Percentiles rank a stretch among this genome's conserved stretches.
Evolutionary conservation across 305 asterid genomes (phyloP).

Genomic region (Fraxinus greggii): DNA sequence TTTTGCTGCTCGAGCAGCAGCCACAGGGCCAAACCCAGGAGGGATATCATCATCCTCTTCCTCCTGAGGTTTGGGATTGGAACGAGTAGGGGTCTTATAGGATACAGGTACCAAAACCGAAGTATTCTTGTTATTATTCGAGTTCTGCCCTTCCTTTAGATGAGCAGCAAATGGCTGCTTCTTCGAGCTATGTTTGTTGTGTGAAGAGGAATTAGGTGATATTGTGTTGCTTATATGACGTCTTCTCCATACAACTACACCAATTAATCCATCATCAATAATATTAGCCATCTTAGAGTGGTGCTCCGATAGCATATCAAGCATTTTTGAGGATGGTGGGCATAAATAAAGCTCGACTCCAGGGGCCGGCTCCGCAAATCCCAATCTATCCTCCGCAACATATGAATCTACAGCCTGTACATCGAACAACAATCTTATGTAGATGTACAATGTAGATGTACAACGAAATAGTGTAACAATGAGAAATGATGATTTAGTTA

Average conservation of each 20-base stretch:
- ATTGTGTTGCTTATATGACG: constrained; percentile 62
- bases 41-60: constrained; percentile 82
- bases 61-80: constrained; percentile 22
- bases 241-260: constrained; percentile 96
- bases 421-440: not conserved
- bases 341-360: constrained; percentile 89
- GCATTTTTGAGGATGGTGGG: constrained; percentile 53
- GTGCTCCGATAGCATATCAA: constrained; percentile 57
- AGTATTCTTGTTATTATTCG: constrained; percentile 44
- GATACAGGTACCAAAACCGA: constrained; percentile 28
- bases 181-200: constrained; percentile 59
- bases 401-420: constrained; percentile 72
- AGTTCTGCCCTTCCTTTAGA: constrained; percentile 53
- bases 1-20: constrained; percentile 34
- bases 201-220: constrained; percentile 78
- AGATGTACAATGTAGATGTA: not conserved
- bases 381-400: constrained; percentile 70
- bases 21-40: constrained; percentile 78
- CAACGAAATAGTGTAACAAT: not conserved
- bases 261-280: constrained; percentile 67
- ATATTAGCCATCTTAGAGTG: constrained; percentile 38
- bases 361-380: constrained; percentile 75
- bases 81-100: not conserved
- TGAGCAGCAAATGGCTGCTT: constrained; percentile 51
- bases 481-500: not conserved